Evolutionary conservation across 352 stramenopile genomes (phyloP).

Genomic region (Lagenidium giganteum): DNA sequence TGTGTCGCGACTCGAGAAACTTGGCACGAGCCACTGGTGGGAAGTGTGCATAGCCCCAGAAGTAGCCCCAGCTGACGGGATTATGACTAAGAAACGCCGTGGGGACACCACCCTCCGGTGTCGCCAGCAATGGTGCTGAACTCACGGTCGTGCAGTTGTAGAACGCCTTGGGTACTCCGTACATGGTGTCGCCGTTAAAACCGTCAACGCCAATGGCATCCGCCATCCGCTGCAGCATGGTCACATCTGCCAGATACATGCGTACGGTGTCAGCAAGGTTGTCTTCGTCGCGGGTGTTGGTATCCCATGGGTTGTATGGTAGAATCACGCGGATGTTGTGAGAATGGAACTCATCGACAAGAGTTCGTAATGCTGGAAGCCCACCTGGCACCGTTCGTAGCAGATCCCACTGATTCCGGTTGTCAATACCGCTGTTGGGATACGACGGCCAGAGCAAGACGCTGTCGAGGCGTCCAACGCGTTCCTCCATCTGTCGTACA

Average conservation of each 20-base stretch:
- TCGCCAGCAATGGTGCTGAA: conserved; percentile 50
- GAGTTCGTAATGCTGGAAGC: conserved; percentile 26
- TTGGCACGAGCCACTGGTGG: conserved; percentile 65
- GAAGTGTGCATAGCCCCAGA: conserved; percentile 59
- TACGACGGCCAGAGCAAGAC: conserved; percentile 83
- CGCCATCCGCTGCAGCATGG: conserved; percentile 35
- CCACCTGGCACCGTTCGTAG: conserved; percentile 54
- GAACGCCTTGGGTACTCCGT: conserved; percentile 74
- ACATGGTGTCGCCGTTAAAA: conserved; percentile 89
- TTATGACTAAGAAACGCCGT: conserved; percentile 61
- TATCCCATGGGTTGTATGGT: conserved; percentile 86
- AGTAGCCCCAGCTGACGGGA: conserved; percentile 81
- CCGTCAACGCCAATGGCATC: conserved; percentile 45
- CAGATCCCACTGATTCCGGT: conserved; percentile 78
- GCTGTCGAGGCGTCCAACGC: conserved; percentile 63
- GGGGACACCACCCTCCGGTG: conserved; percentile 62
- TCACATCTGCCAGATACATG: conserved; percentile 75
- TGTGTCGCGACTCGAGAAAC: conserved; percentile 77
- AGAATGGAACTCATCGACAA: conserved; percentile 62
- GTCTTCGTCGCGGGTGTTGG: conserved; percentile 48
- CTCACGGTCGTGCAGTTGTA: conserved; percentile 68
- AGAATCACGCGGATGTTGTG: conserved; percentile 57
- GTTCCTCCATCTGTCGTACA: conserved; percentile 42
- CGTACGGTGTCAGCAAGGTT: conserved; percentile 47
- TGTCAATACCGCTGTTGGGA: conserved; percentile 79